phyloP scores from a whole-genome alignment of 2,329 filamentous ascomycete species.

The Alternaria brassicicola region DNA sequence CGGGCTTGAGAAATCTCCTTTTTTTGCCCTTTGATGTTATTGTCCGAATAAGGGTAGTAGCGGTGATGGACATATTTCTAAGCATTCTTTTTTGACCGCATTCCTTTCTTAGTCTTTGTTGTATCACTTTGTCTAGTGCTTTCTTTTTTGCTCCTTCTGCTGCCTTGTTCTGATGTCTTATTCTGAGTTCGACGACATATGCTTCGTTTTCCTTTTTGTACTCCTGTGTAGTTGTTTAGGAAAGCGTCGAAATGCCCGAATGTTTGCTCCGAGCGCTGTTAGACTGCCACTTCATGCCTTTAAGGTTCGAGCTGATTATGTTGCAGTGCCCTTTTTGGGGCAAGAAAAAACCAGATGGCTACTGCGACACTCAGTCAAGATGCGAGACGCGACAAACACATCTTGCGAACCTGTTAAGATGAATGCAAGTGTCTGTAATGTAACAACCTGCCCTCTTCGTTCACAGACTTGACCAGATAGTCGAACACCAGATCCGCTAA shows the following conservation, averaged over 20 bases:
- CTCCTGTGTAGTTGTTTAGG: neutral
- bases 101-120: too few species aligned
- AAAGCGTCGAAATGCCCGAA: neutral
- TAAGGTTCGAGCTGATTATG: too few species aligned
- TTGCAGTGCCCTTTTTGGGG: neutral
- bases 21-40: neutral
- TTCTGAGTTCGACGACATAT: neutral
- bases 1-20: neutral
- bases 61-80: neutral
- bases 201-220: neutral
- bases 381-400: neutral
- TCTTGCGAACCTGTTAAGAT: neutral
- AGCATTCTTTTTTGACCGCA: neutral
- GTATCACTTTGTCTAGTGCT: neutral
- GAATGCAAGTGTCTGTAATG: too few species aligned
- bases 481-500: neutral
- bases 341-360: neutral
- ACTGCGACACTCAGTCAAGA: neutral
- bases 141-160: neutral
- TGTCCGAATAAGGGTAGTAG: neutral
- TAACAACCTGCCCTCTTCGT: neutral
- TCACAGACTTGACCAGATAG: neutral
- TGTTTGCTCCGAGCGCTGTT: fast-evolving
- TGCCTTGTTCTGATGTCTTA: neutral
- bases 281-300: neutral